These are phyloP conservation scores for Penicillium coprophilum DNA, from an alignment of 495 filamentous ascomycete genomes.

Conservation along the genomic window DNA sequence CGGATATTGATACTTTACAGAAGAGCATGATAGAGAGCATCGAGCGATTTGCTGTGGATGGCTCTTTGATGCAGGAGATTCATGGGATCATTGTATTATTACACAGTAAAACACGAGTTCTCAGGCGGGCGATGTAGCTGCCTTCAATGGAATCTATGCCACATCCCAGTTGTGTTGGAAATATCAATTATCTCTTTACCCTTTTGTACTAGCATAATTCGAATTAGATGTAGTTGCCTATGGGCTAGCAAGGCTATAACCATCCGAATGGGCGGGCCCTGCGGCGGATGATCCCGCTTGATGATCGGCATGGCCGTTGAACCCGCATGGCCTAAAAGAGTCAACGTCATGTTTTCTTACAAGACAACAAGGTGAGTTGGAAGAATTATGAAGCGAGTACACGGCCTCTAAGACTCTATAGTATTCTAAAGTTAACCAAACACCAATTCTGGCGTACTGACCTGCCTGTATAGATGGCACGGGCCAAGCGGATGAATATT, in stretches of 20 bases:
- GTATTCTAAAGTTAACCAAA: neutral
- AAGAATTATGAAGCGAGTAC: neutral
- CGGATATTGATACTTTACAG: conserved; percentile 6
- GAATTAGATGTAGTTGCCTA: neutral
- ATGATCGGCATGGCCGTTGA: neutral
- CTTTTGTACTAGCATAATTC: neutral
- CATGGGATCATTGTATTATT: conserved; percentile 7
- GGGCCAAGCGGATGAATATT: conserved; percentile 11
- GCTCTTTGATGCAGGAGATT: conserved; percentile 6
- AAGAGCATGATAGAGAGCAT: neutral
- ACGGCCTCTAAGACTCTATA: neutral
- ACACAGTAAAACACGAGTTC: conserved; percentile 7
- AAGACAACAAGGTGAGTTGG: neutral
- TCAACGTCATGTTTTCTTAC: neutral
- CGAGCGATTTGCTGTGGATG: conserved; percentile 1
- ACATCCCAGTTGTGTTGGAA: neutral
- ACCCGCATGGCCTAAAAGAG: neutral
- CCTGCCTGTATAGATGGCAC: conserved; percentile 5
- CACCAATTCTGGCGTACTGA: neutral
- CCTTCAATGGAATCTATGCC: neutral
- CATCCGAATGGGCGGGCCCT: conserved; percentile 1
- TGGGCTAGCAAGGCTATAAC: neutral
- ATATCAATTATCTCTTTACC: neutral
- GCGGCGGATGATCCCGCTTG: conserved; percentile 4
- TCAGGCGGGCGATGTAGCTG: conserved; percentile 5